Conservation (phyloP, 2,329 filamentous ascomycete genomes). For the Calonectria ilicicola region DNA sequence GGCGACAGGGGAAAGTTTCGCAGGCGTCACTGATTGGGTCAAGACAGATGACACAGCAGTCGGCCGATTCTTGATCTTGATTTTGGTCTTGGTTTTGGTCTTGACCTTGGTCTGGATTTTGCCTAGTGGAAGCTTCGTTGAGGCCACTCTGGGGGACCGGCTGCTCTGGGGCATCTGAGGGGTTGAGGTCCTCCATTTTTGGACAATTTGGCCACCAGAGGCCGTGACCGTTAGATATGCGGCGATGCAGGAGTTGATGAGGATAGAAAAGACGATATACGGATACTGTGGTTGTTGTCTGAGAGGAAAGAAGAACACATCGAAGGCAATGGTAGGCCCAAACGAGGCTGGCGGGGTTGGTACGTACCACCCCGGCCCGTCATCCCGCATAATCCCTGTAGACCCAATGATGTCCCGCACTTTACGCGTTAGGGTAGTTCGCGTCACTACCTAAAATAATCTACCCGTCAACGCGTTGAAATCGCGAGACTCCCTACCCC, state of each 20-base stretch:
- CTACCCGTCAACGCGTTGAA: constrained; percentile 28
- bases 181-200: not conserved
- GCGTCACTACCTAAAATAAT: constrained; percentile 30
- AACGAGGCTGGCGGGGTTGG: not conserved
- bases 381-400: constrained; percentile 24
- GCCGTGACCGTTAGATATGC: not conserved
- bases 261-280: not conserved
- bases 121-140: constrained; percentile 41
- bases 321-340: not conserved
- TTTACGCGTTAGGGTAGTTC: constrained; percentile 40
- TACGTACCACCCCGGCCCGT: not conserved
- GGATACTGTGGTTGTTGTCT: not conserved
- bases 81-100: constrained; percentile 13
- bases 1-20: constrained; percentile 80
- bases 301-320: not conserved
- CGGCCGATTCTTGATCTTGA: constrained; percentile 36
- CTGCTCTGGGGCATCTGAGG: constrained; percentile 41
- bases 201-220: not conserved
- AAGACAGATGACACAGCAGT: constrained; percentile 88
- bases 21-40: constrained; percentile 79
- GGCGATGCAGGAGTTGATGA: not conserved
- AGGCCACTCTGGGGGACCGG: constrained; percentile 17
- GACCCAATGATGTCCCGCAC: constrained; percentile 32
- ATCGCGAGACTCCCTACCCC: constrained; percentile 32
- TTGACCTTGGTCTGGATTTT: constrained; percentile 14